Evolutionary conservation across 2,329 filamentous ascomycete genomes (phyloP), one percentile per base, ranked within the genome.

Genomic region (Botrytis squamosa): DNA sequence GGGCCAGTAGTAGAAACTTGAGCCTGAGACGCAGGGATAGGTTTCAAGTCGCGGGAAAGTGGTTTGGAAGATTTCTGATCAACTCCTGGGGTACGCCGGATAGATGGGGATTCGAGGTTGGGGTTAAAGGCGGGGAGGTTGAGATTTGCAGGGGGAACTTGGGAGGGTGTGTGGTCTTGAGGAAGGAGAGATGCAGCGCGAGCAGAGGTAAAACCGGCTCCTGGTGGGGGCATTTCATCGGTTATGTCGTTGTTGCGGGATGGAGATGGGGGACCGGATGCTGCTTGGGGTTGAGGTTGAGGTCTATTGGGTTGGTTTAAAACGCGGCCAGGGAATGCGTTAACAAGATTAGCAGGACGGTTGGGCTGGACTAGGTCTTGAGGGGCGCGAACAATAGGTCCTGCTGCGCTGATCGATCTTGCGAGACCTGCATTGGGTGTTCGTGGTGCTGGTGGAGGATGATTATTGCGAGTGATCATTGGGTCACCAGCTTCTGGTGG

Each of bases 51-150:
- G 75, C 87, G 88, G 6, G 87, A 87, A 2, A 97, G 84, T 0
- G 94, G 93, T 70, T 91, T 91, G 7, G 92, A 95, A 40, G 74
- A 91, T 36, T 84, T 90, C 80, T 97, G 93, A 79, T 98, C 94
- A 57, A 98, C 88, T 3, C 95, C 95, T 0, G 92, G 92, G 0
- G 95, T 98, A 81, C 95, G 95, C 75, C 93, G 89, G 80, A 97
- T 94, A 0, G 94, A 96, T 0, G 95, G 94, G 75, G 91, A 93
- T 79, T 95, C 92, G 9, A 90, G 87, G 74, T 90, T 90, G 4
- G 92, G 92, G 78, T 95, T 92, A 81, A 95, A 95, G 38, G 86
- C 84, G 20, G 89, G 86, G 9, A 84, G 84, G 12, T 83, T 83
- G 55, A 84, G 82, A 83, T 81, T 6, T 85, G 81, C 5, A 82